Evolutionary conservation across 2,329 filamentous ascomycete species (phyloP).

Genomic region (Dactylellina haptotyla): DNA sequence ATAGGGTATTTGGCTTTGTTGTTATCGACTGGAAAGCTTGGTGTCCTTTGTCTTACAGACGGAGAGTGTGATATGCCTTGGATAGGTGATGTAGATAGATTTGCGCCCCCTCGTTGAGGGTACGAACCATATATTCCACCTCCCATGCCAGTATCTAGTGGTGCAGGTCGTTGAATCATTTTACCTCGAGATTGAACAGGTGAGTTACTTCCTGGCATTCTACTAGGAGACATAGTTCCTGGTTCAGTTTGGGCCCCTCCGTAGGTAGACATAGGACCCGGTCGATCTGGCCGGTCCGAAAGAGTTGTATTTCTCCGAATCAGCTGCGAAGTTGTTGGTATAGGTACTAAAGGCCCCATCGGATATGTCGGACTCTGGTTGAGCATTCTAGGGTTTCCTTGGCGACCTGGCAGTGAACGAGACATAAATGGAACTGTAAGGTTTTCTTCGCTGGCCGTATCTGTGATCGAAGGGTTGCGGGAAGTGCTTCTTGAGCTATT

Average conservation of each 20-base stretch:
- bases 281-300: conserved; percentile 45
- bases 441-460: conserved; percentile 51
- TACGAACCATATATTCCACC: conserved; percentile 33
- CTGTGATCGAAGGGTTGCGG: conserved; percentile 47
- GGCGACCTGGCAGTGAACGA: conserved; percentile 37
- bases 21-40: conserved; percentile 38
- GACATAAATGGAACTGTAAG: conserved; percentile 36
- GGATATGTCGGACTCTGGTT: conserved; percentile 19
- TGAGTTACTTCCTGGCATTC: conserved; percentile 20
- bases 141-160: conserved; percentile 26
- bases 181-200: conserved; percentile 26
- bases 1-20: conserved; percentile 14
- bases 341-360: conserved; percentile 11
- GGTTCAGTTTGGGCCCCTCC: conserved; percentile 40
- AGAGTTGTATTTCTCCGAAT: conserved; percentile 27
- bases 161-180: conserved; percentile 29
- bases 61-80: conserved; percentile 25
- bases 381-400: conserved; percentile 6
- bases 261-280: conserved; percentile 27
- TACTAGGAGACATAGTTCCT: conserved; percentile 19
- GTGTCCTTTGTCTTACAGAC: conserved; percentile 28
- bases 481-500: conserved; percentile 48
- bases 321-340: conserved; percentile 22
- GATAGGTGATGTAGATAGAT: conserved; percentile 41
- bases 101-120: neutral